Evolutionary conservation across 495 filamentous ascomycete genomes (phyloP).

Genomic region (Xylaria sp.): DNA sequence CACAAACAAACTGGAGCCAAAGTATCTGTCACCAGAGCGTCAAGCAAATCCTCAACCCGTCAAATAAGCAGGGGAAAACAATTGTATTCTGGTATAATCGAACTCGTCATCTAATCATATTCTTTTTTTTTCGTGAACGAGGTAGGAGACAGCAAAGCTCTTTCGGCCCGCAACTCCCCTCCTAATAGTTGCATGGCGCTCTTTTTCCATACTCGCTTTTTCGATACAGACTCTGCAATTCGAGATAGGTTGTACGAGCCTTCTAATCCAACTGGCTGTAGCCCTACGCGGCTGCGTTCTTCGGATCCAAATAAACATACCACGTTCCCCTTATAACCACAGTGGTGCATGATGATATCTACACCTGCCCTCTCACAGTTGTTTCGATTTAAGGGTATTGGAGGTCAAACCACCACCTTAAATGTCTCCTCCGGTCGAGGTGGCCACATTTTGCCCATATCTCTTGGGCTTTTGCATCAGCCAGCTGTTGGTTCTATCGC

Average conservation of each 20-base stretch:
- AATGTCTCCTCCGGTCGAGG: background rate
- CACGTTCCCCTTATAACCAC: background rate
- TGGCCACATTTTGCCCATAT: background rate
- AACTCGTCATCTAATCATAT: slow-evolving; percentile 12
- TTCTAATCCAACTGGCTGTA: slow-evolving; percentile 7
- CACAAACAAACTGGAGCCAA: background rate
- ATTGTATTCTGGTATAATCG: slow-evolving; percentile 7
- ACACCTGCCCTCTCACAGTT: background rate
- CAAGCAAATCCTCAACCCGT: background rate
- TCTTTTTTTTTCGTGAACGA: slow-evolving; percentile 6
- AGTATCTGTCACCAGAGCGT: background rate
- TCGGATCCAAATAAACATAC: background rate
- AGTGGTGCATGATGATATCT: background rate
- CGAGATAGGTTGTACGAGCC: background rate
- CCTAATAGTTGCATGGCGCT: background rate
- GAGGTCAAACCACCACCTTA: background rate
- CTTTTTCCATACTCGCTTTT: background rate
- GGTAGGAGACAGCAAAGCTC: background rate
- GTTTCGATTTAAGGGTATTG: background rate
- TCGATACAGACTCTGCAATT: background rate
- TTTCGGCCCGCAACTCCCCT: background rate
- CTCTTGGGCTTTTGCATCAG: background rate
- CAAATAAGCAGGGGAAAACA: background rate
- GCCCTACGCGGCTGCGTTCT: background rate
- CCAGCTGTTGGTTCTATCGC: slow-evolving; percentile 33